A percentile compares a stretch with the other conserved stretches of the same genome.
Evolutionary conservation across 2,329 filamentous ascomycete genomes (phyloP).

Genomic region (Didymella arachidicola): DNA sequence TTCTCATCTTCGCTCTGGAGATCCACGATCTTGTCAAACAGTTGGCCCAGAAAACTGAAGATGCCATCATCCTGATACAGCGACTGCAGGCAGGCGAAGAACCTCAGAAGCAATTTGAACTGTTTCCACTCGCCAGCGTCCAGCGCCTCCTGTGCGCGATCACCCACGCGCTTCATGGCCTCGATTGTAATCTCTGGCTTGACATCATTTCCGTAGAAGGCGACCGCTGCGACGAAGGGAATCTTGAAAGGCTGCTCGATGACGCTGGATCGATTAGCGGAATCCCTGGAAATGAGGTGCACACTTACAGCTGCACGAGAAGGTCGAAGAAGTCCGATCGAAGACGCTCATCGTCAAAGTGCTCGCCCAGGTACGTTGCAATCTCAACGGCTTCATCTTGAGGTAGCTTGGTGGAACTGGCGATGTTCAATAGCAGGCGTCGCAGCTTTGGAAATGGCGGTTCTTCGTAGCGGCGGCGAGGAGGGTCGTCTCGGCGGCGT

Average conservation of each 20-base stretch:
- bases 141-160: conserved; percentile 71
- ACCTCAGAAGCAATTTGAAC: conserved; percentile 88
- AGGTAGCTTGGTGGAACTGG: conserved; percentile 48
- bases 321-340: conserved; percentile 76
- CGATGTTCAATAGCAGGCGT: conserved; percentile 48
- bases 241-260: conserved; percentile 96
- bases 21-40: conserved; percentile 92
- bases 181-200: conserved; percentile 78
- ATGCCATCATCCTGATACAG: conserved; percentile 84
- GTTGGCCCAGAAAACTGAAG: conserved; percentile 82
- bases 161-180: conserved; percentile 69
- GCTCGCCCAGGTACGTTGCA: conserved; percentile 74
- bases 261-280: conserved; percentile 56
- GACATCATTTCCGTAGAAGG: conserved; percentile 79
- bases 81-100: conserved; percentile 84
- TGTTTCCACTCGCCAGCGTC: conserved; percentile 82
- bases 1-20: conserved; percentile 92
- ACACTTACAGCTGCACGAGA: conserved; percentile 72
- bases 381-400: conserved; percentile 50
- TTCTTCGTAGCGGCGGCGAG: conserved; percentile 48
- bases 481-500: conserved; percentile 41
- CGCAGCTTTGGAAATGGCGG: conserved; percentile 46
- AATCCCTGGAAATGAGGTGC: not conserved
- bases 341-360: conserved; percentile 79
- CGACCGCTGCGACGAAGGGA: conserved; percentile 87